Conservation (phyloP, 768 basidiomycete species). For the Sarcodon aspratus region DNA sequence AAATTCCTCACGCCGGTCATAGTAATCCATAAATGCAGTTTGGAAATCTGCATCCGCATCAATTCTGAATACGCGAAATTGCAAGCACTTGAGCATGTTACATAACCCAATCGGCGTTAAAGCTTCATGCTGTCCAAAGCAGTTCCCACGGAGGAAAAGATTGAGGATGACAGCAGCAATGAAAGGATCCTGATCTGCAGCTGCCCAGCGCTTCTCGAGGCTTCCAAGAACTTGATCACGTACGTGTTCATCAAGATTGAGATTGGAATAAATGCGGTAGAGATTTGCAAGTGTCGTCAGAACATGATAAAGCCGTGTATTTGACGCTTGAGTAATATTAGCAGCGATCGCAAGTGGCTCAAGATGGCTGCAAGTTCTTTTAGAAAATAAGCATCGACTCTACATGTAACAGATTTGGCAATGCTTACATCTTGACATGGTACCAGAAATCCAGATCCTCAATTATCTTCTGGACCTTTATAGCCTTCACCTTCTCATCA, state of each 20-base stretch:
- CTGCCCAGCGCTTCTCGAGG: slow-evolving; percentile 13
- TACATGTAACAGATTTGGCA: too few relatives aligned
- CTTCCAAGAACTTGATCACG: slow-evolving; percentile 2
- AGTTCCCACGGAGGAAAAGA: slow-evolving; percentile 5
- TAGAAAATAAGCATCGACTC: too few relatives aligned
- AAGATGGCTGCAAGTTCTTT: too few relatives aligned
- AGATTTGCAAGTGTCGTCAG: slow-evolving; percentile 21
- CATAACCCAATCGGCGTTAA: neutral
- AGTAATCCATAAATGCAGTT: slow-evolving; percentile 4
- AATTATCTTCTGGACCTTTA: too few relatives aligned
- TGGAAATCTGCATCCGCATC: neutral
- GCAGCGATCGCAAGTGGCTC: slow-evolving; percentile 27
- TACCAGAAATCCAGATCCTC: too few relatives aligned
- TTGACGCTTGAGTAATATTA: too few relatives aligned
- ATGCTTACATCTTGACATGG: too few relatives aligned
- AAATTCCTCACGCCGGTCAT: neutral
- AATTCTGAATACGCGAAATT: slow-evolving; percentile 3
- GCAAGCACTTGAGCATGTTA: slow-evolving; percentile 5
- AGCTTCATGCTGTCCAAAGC: slow-evolving; percentile 1
- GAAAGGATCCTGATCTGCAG: slow-evolving; percentile 12
- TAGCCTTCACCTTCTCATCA: too few relatives aligned
- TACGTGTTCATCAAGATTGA: neutral
- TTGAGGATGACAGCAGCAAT: slow-evolving; percentile 11
- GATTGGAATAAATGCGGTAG: slow-evolving; percentile 1
- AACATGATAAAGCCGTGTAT: slow-evolving; percentile 21